Base-by-base conservation (phyloP, 2,329 filamentous ascomycete genomes). In the Mollisiaceae sp. region DNA sequence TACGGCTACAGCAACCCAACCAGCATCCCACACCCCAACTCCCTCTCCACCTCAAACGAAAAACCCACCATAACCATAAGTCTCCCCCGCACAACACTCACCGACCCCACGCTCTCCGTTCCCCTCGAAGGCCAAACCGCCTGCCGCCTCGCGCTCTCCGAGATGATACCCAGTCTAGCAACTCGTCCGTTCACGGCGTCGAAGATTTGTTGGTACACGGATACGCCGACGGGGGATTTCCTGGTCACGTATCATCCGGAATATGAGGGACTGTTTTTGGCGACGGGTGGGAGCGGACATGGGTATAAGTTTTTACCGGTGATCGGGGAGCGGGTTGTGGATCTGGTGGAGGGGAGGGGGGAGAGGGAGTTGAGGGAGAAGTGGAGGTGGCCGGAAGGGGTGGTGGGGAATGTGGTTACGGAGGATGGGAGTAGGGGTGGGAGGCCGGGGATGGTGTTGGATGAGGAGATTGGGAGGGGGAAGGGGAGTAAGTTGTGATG, bases 201-300 rank as follows among this genome's bases (percentile, higher is more conserved):
- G 6, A 78, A 85, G 4, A 75, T 89, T 50, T 89, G 87, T 70
- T 89, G 87, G 87, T 89, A 89, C 70, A 86, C 83, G 3, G 87
- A 89, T 76, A 89, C 87, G 64, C 86, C 86, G 0, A 81, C 81
- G n/a, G 86, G 86, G 0, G 84, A 90, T 68, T 90, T 89, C 72
- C 80, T 89, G 55, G 81, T 89, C 27, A 82, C 83, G 22, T 79
- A 84, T 63, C 86, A 89, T 65, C 86, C 86, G 0, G 65, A 65
- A 1, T 76, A 82, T 8, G 70, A 79, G 2, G 79, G 81, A 0
- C 67, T 85, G 0, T 85, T 85, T 65, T 38, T 85, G 1, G 82
- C 82, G 0, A 83, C 81, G 0, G 83, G 82, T 0, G 82, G 82
- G 0, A 80, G 79, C 24, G 82, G 82, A 39, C 81, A 83, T 75